phyloP scores from a whole-genome alignment of 2,329 filamentous ascomycete species.

The Penicillium oxalicum region DNA sequence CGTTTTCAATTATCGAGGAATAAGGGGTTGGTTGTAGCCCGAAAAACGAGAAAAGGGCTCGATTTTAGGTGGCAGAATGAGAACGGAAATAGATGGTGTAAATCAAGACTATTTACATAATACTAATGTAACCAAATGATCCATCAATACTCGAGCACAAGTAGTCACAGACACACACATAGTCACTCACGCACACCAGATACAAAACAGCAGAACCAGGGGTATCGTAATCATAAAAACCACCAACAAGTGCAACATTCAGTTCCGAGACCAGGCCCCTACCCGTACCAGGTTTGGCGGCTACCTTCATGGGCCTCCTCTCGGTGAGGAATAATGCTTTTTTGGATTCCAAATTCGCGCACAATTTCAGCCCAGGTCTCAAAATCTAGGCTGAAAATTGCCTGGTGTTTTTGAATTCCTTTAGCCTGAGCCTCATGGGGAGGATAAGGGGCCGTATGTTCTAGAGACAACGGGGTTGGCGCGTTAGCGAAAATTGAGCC shows the following conservation, averaged over 20 bases:
- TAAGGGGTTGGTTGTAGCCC: too few species aligned
- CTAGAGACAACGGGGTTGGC: constrained; percentile 25
- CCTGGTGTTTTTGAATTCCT: constrained; percentile 67
- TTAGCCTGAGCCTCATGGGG: constrained; percentile 45
- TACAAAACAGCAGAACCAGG: not conserved
- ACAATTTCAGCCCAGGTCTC: constrained; percentile 74
- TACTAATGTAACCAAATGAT: too few species aligned
- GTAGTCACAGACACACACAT: too few species aligned
- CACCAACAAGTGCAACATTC: constrained; percentile 1
- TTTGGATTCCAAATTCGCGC: constrained; percentile 65
- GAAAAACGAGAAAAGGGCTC: too few species aligned
- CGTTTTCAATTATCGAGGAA: too few species aligned
- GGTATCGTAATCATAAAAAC: constrained; percentile 13
- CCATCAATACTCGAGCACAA: too few species aligned
- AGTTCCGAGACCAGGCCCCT: constrained; percentile 2
- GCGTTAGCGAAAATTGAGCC: not conserved
- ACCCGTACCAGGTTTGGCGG: constrained; percentile 62
- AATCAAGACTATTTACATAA: too few species aligned
- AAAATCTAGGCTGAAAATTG: constrained; percentile 83
- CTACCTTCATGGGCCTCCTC: constrained; percentile 50
- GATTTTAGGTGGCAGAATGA: too few species aligned
- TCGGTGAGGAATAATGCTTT: constrained; percentile 80
- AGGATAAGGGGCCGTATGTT: constrained; percentile 43
- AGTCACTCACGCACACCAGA: not conserved
- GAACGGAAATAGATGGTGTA: too few species aligned